phyloP scores from a whole-genome alignment of 164 flowering plant species.

The Magnolia officinalis region DNA sequence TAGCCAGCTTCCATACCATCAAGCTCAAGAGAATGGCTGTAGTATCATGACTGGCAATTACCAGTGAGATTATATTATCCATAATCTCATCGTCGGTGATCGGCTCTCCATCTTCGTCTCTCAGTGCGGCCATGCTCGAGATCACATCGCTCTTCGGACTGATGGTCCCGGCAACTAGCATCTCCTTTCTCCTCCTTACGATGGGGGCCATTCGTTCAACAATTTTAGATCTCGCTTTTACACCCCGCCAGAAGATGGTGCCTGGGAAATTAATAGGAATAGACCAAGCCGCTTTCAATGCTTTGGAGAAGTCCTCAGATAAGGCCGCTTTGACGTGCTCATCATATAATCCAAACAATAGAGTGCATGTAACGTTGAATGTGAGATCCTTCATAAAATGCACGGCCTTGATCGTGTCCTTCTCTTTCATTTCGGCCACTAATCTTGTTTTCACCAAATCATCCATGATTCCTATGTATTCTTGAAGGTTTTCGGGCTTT shows the following conservation, averaged over 20 bases:
- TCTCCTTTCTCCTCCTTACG: slow-evolving; percentile 12
- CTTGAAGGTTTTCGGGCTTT: slow-evolving; percentile 24
- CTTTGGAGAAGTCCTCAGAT: slow-evolving; percentile 10
- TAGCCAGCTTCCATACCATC: not conserved
- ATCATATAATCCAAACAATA: slow-evolving; percentile 17
- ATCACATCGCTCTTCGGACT: slow-evolving; percentile 14
- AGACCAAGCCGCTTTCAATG: slow-evolving; percentile 17
- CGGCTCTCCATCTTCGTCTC: slow-evolving; percentile 12
- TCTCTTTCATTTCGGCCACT: slow-evolving; percentile 7
- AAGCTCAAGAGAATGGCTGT: not conserved
- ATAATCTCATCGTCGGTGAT: slow-evolving; percentile 12
- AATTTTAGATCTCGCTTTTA: slow-evolving; percentile 16
- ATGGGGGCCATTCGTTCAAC: slow-evolving; percentile 8
- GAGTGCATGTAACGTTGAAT: slow-evolving; percentile 16
- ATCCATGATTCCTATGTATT: slow-evolving; percentile 14
- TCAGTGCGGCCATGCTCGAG: slow-evolving; percentile 11
- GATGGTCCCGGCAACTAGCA: slow-evolving; percentile 3
- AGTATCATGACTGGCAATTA: not conserved
- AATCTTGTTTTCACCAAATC: slow-evolving; percentile 7
- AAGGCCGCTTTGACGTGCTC: slow-evolving; percentile 10
- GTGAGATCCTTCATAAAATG: slow-evolving; percentile 16
- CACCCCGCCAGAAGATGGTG: slow-evolving; percentile 8
- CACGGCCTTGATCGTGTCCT: slow-evolving; percentile 10
- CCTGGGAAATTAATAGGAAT: slow-evolving; percentile 21
- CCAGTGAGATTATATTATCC: not conserved